Conservation (phyloP, 345 rosid genomes). For the Lepidium aucheri region DNA sequence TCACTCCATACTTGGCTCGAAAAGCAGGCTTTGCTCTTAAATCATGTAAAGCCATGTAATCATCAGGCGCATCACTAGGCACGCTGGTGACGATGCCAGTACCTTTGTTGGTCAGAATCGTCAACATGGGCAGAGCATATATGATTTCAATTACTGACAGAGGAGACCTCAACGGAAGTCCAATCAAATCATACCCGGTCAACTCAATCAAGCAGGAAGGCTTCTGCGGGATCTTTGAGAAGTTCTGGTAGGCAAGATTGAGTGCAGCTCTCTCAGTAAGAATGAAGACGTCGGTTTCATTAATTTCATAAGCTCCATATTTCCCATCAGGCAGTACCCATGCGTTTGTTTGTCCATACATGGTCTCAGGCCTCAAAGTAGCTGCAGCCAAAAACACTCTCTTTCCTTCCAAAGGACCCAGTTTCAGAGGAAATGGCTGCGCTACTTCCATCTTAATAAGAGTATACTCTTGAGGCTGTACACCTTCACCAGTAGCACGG, state of each 20-base stretch:
- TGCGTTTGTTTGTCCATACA: constrained; percentile 96
- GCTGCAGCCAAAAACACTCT: constrained; percentile 78
- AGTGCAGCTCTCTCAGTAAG: constrained; percentile 72
- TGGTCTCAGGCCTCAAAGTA: constrained; percentile 93
- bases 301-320: constrained; percentile 89
- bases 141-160: constrained; percentile 62
- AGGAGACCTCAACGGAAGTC: constrained; percentile 72
- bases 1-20: constrained; percentile 62
- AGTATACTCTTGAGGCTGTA: constrained; percentile 93
- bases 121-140: constrained; percentile 89
- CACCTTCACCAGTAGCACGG: constrained; percentile 91
- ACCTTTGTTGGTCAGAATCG: constrained; percentile 88
- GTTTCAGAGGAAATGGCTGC: constrained; percentile 57
- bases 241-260: constrained; percentile 82
- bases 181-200: constrained; percentile 81
- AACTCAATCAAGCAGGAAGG: constrained; percentile 75
- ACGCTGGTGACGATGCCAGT: constrained; percentile 95
- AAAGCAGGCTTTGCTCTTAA: constrained; percentile 74
- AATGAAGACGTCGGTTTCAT: constrained; percentile 67
- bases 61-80: constrained; percentile 97
- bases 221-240: constrained; percentile 58
- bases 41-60: constrained; percentile 77
- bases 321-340: constrained; percentile 95
- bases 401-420: constrained; percentile 61
- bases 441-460: constrained; percentile 83